Percentiles rank a stretch among this genome's conserved stretches.
phyloP scores from a whole-genome alignment of 73 alveolate species.

The Symbiodinium natans region DNA sequence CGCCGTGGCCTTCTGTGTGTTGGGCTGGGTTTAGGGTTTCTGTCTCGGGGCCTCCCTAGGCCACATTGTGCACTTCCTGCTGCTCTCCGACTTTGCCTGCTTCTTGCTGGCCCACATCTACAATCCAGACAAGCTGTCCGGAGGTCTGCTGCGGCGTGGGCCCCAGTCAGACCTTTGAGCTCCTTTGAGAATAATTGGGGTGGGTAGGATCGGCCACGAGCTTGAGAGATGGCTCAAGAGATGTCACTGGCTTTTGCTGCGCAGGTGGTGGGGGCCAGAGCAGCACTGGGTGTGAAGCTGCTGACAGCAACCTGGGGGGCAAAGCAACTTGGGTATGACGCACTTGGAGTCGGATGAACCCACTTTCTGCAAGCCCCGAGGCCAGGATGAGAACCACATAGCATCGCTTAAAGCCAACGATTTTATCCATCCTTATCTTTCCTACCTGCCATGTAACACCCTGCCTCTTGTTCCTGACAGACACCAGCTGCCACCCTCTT shows the following conservation, averaged over 20 bases:
- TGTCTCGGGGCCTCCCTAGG: background rate
- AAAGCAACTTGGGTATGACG: background rate
- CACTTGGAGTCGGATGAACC: background rate
- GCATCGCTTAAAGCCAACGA: background rate
- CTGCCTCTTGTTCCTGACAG: background rate
- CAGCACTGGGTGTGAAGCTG: constrained; percentile 47
- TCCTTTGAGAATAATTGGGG: no score
- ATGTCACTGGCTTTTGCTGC: no score
- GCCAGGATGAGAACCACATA: background rate
- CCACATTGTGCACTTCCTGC: constrained; percentile 64
- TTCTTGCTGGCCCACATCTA: constrained; percentile 74
- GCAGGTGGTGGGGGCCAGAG: constrained; percentile 83
- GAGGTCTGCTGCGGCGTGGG: constrained; percentile 39
- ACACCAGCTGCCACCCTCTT: background rate
- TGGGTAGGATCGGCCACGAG: no score
- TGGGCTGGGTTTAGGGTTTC: no score
- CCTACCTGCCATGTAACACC: no score
- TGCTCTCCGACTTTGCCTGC: constrained; percentile 66
- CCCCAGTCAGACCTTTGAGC: background rate
- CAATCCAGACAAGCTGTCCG: constrained; percentile 43
- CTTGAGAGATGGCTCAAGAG: no score
- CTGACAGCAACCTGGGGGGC: background rate
- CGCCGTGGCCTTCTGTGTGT: no score
- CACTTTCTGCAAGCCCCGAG: background rate
- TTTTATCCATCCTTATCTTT: no score